Evolutionary conservation across 2,329 filamentous ascomycete genomes (phyloP).

Genomic region (Colletotrichum navitas): DNA sequence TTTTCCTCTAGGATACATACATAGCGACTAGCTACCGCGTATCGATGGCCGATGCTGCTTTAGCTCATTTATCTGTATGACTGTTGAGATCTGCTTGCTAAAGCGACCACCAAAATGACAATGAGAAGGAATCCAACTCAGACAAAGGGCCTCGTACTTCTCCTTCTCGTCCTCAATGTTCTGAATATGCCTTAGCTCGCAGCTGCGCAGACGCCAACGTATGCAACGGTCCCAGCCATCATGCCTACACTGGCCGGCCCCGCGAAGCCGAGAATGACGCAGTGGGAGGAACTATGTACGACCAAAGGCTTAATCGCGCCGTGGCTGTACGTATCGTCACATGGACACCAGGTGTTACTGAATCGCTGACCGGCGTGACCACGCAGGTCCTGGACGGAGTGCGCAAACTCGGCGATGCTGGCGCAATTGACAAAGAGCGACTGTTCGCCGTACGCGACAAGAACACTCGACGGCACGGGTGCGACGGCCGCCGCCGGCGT

Average conservation of each 20-base stretch:
- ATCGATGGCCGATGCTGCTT: not conserved
- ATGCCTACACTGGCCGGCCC: conserved; percentile 29
- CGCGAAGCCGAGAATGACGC: conserved; percentile 3
- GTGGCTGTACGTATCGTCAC: conserved; percentile 1
- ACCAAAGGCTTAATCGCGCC: conserved; percentile 6
- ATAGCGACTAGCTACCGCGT: not conserved
- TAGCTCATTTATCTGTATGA: too few species aligned
- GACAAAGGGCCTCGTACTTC: not conserved
- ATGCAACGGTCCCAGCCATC: conserved; percentile 11
- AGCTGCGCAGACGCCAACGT: conserved; percentile 1
- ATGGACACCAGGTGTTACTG: not conserved
- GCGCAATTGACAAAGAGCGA: conserved; percentile 1
- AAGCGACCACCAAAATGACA: not conserved
- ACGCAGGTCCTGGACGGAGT: conserved; percentile 15
- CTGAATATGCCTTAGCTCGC: not conserved
- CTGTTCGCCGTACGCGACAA: conserved; percentile 8
- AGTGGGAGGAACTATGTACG: conserved; percentile 17
- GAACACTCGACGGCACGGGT: conserved; percentile 4
- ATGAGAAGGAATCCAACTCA: not conserved
- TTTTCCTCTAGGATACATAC: not conserved
- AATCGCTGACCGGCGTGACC: not conserved
- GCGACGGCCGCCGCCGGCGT: conserved; percentile 2
- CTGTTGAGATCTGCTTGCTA: too few species aligned
- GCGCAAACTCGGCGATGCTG: conserved; percentile 24
- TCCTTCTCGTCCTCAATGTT: not conserved